Conservation (phyloP, 2,329 filamentous ascomycete species). For the Xylaria sp. region DNA sequence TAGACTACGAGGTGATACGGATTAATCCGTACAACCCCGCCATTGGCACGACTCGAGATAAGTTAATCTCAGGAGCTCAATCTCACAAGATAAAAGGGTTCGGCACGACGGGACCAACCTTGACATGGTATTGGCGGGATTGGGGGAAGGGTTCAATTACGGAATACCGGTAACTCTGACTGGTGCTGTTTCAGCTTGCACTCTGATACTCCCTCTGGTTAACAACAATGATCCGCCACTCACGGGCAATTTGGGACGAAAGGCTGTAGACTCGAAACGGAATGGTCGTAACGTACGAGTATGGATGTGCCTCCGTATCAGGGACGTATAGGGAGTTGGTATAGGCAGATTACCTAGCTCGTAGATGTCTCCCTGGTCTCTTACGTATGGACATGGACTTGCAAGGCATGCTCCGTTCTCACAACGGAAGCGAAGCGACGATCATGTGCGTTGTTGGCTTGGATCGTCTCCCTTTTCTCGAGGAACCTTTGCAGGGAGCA, state of each 20-base stretch:
- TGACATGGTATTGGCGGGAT: not conserved
- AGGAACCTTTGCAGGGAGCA: not conserved
- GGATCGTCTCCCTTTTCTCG: not conserved
- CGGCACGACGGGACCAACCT: not conserved
- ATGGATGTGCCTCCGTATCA: too few species aligned
- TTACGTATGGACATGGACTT: too few species aligned
- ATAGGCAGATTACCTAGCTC: not conserved
- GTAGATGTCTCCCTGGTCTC: too few species aligned
- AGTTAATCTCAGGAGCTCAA: not conserved
- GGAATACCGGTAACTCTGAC: not conserved
- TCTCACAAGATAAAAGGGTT: not conserved
- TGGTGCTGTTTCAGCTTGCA: too few species aligned
- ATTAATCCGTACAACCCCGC: not conserved
- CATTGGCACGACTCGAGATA: not conserved
- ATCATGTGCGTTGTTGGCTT: not conserved
- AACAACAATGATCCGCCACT: not conserved
- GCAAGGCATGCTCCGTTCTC: too few species aligned
- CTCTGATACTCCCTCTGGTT: not conserved
- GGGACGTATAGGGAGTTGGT: not conserved
- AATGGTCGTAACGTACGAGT: too few species aligned
- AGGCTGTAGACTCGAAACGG: too few species aligned
- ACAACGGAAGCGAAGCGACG: not conserved
- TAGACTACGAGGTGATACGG: too few species aligned
- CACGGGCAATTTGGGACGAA: not conserved
- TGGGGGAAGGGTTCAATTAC: not conserved